These are phyloP conservation scores for Puccinia brachypodii DNA, from an alignment of 1,284 basidiomycete species.

Conservation along the genomic window DNA sequence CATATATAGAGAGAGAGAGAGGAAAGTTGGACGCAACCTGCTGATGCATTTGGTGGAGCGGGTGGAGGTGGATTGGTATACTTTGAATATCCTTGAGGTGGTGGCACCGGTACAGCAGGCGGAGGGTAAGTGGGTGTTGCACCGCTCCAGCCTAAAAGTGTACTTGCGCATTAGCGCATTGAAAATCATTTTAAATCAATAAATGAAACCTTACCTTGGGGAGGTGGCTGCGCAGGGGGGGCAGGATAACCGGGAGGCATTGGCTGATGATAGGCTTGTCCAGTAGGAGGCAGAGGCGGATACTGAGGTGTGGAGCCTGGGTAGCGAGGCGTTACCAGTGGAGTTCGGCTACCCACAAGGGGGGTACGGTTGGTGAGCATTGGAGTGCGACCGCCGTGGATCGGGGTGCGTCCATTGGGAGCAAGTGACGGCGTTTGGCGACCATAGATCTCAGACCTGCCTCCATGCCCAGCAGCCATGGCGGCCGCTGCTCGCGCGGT, in stretches of 20 bases:
- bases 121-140: conserved; percentile 9
- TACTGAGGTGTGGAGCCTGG: conserved; percentile 43
- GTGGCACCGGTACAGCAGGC: background rate
- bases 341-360: conserved; percentile 34
- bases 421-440: conserved; percentile 40
- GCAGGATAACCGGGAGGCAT: conserved; percentile 9
- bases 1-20: too few species aligned
- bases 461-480: conserved; percentile 22
- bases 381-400: conserved; percentile 40
- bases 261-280: conserved; percentile 25
- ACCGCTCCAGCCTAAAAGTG: conserved; percentile 11
- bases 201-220: conserved; percentile 13
- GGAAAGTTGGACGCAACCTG: conserved; percentile 25
- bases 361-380: conserved; percentile 42
- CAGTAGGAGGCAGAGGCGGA: conserved; percentile 27
- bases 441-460: conserved; percentile 35
- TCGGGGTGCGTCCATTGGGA: conserved; percentile 34
- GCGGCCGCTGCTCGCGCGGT: conserved; percentile 43
- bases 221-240: conserved; percentile 36
- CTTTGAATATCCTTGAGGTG: conserved; percentile 22
- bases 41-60: conserved; percentile 2
- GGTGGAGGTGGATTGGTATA: conserved; percentile 25
- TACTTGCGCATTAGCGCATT: background rate
- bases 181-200: background rate
- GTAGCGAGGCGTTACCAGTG: conserved; percentile 22